phyloP scores from a whole-genome alignment of 2,329 filamentous ascomycete genomes.

The Colletotrichum filicis region DNA sequence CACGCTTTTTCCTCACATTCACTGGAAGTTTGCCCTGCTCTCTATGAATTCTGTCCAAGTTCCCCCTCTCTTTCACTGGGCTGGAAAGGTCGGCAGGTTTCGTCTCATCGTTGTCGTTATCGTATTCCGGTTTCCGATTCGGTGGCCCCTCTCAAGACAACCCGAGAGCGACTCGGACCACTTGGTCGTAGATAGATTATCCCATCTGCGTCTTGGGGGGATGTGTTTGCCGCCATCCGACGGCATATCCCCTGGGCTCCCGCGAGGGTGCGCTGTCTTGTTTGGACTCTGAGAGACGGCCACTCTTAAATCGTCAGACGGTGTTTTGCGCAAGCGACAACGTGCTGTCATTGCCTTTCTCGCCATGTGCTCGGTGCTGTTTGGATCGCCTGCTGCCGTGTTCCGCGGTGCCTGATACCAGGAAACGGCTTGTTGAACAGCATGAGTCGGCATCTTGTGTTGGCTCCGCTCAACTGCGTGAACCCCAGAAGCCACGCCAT shows the following conservation, averaged over 20 bases:
- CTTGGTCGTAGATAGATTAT: not conserved
- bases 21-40: slow-evolving; percentile 20
- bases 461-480: slow-evolving; percentile 11
- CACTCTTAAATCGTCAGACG: not conserved
- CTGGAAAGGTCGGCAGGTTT: slow-evolving; percentile 12
- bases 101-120: not conserved
- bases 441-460: not conserved
- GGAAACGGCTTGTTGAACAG: not conserved
- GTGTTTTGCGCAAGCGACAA: not conserved
- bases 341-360: not conserved
- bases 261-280: slow-evolving; percentile 20
- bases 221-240: slow-evolving; percentile 22
- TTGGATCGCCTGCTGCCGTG: not conserved
- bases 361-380: not conserved
- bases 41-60: too few species aligned
- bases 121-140: slow-evolving; percentile 5
- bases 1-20: not conserved
- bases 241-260: not conserved
- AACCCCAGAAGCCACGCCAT: not conserved
- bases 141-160: not conserved
- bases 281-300: not conserved
- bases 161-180: not conserved
- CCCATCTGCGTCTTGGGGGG: slow-evolving; percentile 7
- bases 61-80: not conserved
- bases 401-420: slow-evolving; percentile 13